These are phyloP conservation scores for Claviceps humidiphila DNA, from an alignment of 2,329 filamentous ascomycete genomes.

Conservation along the genomic window DNA sequence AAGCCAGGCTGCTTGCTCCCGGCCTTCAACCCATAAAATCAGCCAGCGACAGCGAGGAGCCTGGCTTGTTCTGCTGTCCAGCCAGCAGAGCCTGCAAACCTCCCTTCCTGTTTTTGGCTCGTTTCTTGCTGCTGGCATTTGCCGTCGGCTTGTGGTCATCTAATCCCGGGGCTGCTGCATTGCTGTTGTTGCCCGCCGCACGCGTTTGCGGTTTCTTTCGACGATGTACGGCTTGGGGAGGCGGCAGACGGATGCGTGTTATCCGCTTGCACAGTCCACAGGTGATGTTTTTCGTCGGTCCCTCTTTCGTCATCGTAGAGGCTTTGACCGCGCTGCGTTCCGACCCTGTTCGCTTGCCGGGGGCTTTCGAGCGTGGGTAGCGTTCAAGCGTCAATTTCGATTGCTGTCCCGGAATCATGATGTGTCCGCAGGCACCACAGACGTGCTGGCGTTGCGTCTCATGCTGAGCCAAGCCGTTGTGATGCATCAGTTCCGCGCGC, in stretches of 20 bases:
- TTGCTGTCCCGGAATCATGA: slow-evolving; percentile 40
- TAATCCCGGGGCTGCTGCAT: neutral
- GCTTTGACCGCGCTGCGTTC: neutral
- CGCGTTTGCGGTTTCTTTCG: slow-evolving; percentile 9
- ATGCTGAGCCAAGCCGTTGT: slow-evolving; percentile 28
- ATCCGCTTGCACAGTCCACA: slow-evolving; percentile 32
- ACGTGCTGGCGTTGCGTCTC: slow-evolving; percentile 39
- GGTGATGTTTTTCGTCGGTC: slow-evolving; percentile 16
- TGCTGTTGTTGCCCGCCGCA: slow-evolving; percentile 7
- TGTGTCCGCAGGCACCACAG: slow-evolving; percentile 48
- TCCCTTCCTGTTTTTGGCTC: slow-evolving; percentile 51
- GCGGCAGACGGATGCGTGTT: slow-evolving; percentile 27
- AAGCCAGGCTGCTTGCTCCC: too few species aligned
- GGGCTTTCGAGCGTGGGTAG: neutral
- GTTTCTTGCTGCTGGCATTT: slow-evolving; percentile 50
- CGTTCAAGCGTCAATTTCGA: slow-evolving; percentile 26
- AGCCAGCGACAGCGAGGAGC: slow-evolving; percentile 35
- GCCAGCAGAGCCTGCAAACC: slow-evolving; percentile 52
- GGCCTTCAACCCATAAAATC: slow-evolving; percentile 31
- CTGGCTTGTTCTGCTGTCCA: slow-evolving; percentile 32
- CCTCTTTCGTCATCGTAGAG: slow-evolving; percentile 1
- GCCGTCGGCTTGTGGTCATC: slow-evolving; percentile 13
- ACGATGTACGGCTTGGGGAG: slow-evolving; percentile 20
- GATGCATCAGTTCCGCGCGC: slow-evolving; percentile 34
- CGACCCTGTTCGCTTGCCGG: slow-evolving; percentile 1